Base-by-base conservation (phyloP, 2,329 filamentous ascomycete genomes). In the Pseudogymnoascus sp. region DNA sequence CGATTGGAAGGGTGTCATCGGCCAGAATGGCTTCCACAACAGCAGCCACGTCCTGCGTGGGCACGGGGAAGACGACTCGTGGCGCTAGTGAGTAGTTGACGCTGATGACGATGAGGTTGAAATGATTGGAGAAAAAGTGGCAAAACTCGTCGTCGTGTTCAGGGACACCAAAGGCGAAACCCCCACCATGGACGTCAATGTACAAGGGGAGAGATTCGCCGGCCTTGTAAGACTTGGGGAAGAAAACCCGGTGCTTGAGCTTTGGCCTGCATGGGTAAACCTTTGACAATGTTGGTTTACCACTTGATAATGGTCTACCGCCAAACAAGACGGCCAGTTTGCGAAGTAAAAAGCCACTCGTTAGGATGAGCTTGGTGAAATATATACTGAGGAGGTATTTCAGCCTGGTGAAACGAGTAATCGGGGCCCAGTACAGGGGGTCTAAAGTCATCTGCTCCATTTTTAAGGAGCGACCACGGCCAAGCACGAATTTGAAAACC, bases 151-250 rank as follows among this genome's bases (percentile, higher is more conserved):
- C 78, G 65, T 80, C 78, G 43, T 77, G 69, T 57, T 70, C 62
- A 0, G 79, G 74, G 18, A 74, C 66, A 68, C 77, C 75, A 43
- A 82, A 28, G 28, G 73, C 71, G 67, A 79, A 81, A 38, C 79
- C 79, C 62, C 81, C 79, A 60, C 80, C 80, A 65, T 84, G 81
- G 65, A 82, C 74, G 60, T 78, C 75, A 47, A 84, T 71, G 50
- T 81, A 72, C 2, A 77, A 71, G 1, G 80, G 78, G 6, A 68
- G 69, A 0, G 63, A 41, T 6, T 68, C 66, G 0, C 69, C 69
- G 2, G 69, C 66, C 47, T 75, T 70, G 64, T 75, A 71, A 36
- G 64, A 65, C 1, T 67, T 65, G 1, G 78, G 77, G 47, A 74
- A 73, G 70, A 78, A 80, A 60, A 80, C 69, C 12, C 71, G 66